Conservation (phyloP, 177 flowering plant species). For the Vitis hybrid region DNA sequence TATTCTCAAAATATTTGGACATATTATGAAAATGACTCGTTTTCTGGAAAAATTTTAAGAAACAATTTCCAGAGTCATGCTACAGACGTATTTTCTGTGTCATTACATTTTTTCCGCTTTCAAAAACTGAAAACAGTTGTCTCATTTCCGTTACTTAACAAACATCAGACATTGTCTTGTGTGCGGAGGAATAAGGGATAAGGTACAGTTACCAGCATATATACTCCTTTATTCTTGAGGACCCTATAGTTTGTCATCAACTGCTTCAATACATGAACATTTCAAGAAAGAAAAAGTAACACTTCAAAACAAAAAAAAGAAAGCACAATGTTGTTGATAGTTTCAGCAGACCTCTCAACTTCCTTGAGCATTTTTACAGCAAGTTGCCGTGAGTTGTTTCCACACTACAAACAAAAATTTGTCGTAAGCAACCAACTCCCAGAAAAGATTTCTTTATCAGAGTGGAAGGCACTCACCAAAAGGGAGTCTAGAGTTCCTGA, state of each 20-base stretch:
- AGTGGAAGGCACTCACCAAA: conserved; percentile 60
- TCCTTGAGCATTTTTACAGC: conserved; percentile 72
- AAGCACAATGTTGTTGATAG: background rate
- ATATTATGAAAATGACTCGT: too few relatives aligned
- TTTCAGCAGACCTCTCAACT: conserved; percentile 55
- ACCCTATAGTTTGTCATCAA: conserved; percentile 80
- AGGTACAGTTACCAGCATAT: conserved; percentile 54
- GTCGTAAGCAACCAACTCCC: conserved; percentile 17
- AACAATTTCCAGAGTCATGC: too few relatives aligned
- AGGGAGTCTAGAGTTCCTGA: conserved; percentile 88
- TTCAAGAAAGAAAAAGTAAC: conserved; percentile 31
- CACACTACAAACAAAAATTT: conserved; percentile 55
- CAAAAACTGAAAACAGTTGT: too few relatives aligned
- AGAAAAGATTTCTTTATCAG: conserved; percentile 9
- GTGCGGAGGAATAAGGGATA: background rate
- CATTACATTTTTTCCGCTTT: too few relatives aligned
- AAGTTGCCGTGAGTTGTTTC: conserved; percentile 57
- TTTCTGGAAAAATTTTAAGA: too few relatives aligned
- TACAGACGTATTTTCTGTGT: too few relatives aligned
- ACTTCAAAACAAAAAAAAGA: conserved; percentile 1
- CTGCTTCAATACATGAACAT: conserved; percentile 58
- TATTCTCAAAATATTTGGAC: too few relatives aligned
- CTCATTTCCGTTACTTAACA: too few relatives aligned
- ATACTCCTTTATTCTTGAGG: conserved; percentile 76
- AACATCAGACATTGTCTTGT: background rate